These are phyloP conservation scores for Cynanchum wilfordii DNA, from an alignment of 257 asterid species.

Conservation along the genomic window DNA sequence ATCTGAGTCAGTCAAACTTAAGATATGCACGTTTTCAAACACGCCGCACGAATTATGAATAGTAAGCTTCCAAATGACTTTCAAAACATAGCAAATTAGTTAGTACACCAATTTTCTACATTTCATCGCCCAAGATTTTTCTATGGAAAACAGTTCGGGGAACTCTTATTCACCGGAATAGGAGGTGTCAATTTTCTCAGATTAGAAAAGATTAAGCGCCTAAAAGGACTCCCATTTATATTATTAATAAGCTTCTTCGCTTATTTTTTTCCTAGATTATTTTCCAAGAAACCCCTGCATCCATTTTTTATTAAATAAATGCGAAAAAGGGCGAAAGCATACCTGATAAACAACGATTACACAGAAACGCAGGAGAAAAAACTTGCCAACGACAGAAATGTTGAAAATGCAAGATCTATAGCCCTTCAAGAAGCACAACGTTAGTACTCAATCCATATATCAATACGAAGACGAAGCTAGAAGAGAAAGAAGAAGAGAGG, in stretches of 20 bases:
- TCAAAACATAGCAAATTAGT: not conserved
- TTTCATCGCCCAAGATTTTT: not conserved
- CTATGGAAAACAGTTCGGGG: not conserved
- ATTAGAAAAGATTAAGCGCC: too few relatives aligned
- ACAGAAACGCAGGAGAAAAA: not conserved
- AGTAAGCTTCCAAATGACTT: not conserved
- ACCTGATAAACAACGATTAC: conserved; percentile 9
- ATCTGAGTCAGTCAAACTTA: not conserved
- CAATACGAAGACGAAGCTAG: conserved; percentile 5
- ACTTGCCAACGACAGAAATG: not conserved
- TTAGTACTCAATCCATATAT: not conserved
- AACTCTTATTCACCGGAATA: not conserved
- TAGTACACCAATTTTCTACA: too few relatives aligned
- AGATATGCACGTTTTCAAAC: not conserved
- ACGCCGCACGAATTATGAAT: not conserved
- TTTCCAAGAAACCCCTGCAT: not conserved
- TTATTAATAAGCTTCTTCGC: too few relatives aligned
- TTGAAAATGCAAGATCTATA: conserved; percentile 4
- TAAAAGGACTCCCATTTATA: not conserved
- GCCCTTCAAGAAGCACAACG: conserved; percentile 1
- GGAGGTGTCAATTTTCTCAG: not conserved
- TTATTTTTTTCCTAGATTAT: not conserved
- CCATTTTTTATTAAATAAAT: not conserved
- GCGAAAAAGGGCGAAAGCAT: not conserved
- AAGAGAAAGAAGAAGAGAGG: not conserved